phyloP scores from a whole-genome alignment of 2,329 filamentous ascomycete species.

The Paecilomyces sp. region DNA sequence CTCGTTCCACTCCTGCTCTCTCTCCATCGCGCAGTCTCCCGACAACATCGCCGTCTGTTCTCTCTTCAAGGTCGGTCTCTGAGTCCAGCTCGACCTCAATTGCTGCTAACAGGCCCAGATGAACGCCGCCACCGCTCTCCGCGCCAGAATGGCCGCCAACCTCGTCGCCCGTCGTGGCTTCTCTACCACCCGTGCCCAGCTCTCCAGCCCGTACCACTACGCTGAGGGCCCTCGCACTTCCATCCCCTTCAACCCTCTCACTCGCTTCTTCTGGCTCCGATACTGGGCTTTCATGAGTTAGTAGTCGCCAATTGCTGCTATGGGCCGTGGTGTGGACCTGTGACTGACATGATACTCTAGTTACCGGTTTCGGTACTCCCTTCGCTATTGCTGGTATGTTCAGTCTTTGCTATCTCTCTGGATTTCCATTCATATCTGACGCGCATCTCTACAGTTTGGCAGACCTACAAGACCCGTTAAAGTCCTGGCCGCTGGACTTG shows the following conservation, averaged over 20 bases:
- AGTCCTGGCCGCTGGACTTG: conserved; percentile 9
- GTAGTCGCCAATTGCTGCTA: conserved; percentile 17
- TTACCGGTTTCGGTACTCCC: conserved; percentile 51
- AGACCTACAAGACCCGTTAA: conserved; percentile 56
- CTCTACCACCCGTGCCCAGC: conserved; percentile 78
- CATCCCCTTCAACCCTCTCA: conserved; percentile 94
- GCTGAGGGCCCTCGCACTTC: conserved; percentile 91
- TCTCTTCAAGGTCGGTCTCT: conserved; percentile 22
- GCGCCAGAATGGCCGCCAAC: conserved; percentile 56
- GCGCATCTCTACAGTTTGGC: conserved; percentile 49
- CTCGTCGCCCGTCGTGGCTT: conserved; percentile 85
- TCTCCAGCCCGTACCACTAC: conserved; percentile 95
- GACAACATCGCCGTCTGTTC: not conserved
- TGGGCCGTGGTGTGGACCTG: not conserved
- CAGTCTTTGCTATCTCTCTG: not conserved
- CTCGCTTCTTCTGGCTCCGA: conserved; percentile 71
- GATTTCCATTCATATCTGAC: conserved; percentile 16
- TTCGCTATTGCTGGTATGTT: conserved; percentile 59
- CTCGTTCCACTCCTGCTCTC: conserved; percentile 1
- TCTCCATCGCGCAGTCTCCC: conserved; percentile 1
- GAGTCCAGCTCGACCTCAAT: conserved; percentile 9
- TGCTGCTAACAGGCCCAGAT: conserved; percentile 57
- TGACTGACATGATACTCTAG: conserved; percentile 40
- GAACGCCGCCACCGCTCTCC: conserved; percentile 62
- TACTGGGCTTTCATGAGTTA: conserved; percentile 77